Evolutionary conservation across 768 basidiomycete species (phyloP), one percentile per base, ranked within the genome.

Genomic region (Russula brevipes): DNA sequence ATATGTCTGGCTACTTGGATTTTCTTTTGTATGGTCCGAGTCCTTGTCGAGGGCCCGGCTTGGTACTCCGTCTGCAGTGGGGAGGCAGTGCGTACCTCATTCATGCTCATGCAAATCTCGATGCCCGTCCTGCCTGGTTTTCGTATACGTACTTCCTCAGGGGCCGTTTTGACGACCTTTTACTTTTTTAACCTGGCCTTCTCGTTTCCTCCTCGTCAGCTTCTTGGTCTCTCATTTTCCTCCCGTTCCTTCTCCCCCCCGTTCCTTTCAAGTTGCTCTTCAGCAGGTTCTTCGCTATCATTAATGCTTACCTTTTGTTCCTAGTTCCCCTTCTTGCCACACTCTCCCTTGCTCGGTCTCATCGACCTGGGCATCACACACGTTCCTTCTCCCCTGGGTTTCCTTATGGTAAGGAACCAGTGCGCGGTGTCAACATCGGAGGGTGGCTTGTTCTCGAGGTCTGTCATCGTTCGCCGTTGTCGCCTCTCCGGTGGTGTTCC

Each of bases 361-460:
- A 41, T 67, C 62, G 17, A 24, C n/a, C 30, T 19, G 42, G 41
- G n/a, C 44, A 24, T n/a, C n/a, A 31, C 24, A 42, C 16, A 7
- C 51, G 8, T 41, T 12, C 75, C 12, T 72, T 84, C 63, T 72
- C 72, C 38, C 82, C 80, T 19, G 81, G 83, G 56, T 91, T 91
- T 69, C 79, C 88, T 6, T 92, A 92, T 67, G 90, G 89, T 31
- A 79, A 80, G 5, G 65, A 83, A 74, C 87, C 85, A 67, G 85
- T 93, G 53, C 84, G 91, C 14, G 91, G 91, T 60, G 91, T 93
- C 67, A 93, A 89, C 74, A 80, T 94, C 39, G 91, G 91, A 35
- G 82, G 83, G 2, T 84, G 82, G 82, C 79, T 84, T 46, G 75
- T 84, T 5, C 73, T 82, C 35, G 82, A 82, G 77, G 81, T 80